phyloP scores from a whole-genome alignment of 768 basidiomycete species.

The Serendipita sp. region DNA sequence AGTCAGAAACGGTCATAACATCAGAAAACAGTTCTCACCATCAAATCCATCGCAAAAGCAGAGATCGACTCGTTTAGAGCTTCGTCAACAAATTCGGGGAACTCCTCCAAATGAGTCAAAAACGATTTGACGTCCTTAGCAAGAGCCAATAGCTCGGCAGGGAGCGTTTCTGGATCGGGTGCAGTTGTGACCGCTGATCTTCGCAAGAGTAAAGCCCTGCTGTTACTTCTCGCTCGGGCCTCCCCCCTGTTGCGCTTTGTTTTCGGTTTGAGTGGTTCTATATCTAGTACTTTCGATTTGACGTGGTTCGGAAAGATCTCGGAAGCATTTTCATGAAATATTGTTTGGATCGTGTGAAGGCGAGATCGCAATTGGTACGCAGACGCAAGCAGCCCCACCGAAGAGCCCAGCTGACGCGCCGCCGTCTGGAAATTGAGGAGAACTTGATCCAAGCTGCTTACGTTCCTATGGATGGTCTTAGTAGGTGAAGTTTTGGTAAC shows the following conservation, averaged over 20 bases:
- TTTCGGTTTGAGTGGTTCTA: constrained; percentile 14
- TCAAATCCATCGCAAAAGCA: constrained; percentile 53
- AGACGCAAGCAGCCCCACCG: constrained; percentile 60
- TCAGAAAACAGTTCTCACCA: constrained; percentile 23
- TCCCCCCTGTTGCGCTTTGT: constrained; percentile 20
- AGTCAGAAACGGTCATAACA: background rate
- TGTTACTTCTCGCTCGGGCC: constrained; percentile 11
- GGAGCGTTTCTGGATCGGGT: constrained; percentile 49
- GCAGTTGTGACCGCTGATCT: constrained; percentile 33
- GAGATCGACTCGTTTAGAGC: constrained; percentile 49
- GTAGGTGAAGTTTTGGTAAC: constrained; percentile 19
- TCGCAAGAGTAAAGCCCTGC: background rate
- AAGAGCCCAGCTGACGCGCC: constrained; percentile 58
- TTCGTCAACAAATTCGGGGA: constrained; percentile 51
- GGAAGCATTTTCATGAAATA: constrained; percentile 62
- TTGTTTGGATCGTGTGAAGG: constrained; percentile 47
- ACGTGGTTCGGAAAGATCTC: constrained; percentile 61
- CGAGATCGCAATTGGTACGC: constrained; percentile 55
- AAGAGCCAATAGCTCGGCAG: constrained; percentile 42
- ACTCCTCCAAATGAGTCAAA: constrained; percentile 54
- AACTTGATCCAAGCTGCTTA: constrained; percentile 10
- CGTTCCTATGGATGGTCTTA: background rate
- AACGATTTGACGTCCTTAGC: constrained; percentile 55
- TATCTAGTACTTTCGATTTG: constrained; percentile 25
- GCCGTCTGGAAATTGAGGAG: constrained; percentile 53